Evolutionary conservation across 2,329 filamentous ascomycete genomes (phyloP).

Genomic region (Colletotrichum sp.): DNA sequence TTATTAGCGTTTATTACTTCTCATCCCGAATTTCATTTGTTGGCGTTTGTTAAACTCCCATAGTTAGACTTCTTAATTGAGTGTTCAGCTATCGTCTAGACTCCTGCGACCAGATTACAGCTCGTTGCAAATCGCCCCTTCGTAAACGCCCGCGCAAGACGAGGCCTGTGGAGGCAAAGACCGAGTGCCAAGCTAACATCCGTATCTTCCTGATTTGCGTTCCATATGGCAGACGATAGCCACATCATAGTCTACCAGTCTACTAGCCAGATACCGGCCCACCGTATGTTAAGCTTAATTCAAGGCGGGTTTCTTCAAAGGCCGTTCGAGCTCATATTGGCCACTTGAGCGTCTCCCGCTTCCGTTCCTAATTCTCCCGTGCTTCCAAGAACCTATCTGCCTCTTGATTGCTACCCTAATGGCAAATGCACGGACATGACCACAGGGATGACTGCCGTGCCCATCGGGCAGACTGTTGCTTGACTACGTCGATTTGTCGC

Average conservation of each 20-base stretch:
- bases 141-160: rapidly evolving
- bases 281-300: neutral
- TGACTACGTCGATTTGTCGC: neutral
- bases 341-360: neutral
- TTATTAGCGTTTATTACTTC: neutral
- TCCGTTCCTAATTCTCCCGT: neutral
- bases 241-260: neutral
- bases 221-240: neutral
- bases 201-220: neutral
- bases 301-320: neutral
- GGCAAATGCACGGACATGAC: neutral
- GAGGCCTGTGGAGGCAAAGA: neutral
- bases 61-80: neutral
- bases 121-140: neutral
- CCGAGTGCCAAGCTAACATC: neutral
- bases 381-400: neutral
- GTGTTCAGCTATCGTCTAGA: neutral
- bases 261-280: neutral
- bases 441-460: neutral
- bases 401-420: neutral
- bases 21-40: rapidly evolving
- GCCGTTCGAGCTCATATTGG: neutral
- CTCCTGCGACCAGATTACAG: neutral
- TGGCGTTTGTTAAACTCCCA: neutral
- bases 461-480: neutral